phyloP scores from a whole-genome alignment of 2,329 filamentous ascomycete genomes.

The Xylariaceae sp. region DNA sequence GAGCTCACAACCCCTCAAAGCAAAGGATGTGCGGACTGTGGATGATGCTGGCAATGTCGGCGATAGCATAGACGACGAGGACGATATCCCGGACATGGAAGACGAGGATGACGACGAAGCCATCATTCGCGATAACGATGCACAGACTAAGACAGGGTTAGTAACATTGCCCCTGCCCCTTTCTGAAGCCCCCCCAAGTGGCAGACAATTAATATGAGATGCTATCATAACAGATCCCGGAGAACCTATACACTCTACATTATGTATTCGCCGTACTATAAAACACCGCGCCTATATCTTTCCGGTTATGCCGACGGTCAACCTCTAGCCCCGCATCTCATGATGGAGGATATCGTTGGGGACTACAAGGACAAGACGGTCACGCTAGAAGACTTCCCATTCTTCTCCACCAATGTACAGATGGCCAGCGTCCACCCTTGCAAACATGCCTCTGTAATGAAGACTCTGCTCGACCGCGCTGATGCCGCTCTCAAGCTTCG shows the following conservation, averaged over 20 bases:
- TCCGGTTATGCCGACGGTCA: constrained; percentile 84
- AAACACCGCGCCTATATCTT: constrained; percentile 90
- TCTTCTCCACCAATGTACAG: constrained; percentile 86
- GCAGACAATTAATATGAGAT: constrained; percentile 19
- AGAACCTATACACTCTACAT: constrained; percentile 99
- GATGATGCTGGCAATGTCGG: constrained; percentile 86
- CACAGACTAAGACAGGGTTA: constrained; percentile 45
- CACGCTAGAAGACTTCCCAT: constrained; percentile 94
- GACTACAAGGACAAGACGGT: constrained; percentile 99
- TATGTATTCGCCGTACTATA: constrained; percentile 94
- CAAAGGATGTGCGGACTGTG: constrained; percentile 78
- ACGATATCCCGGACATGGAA: constrained; percentile 96
- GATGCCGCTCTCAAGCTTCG: constrained; percentile 89
- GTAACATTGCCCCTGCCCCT: constrained; percentile 13
- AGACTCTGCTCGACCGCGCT: constrained; percentile 89
- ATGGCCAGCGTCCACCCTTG: constrained; percentile 97
- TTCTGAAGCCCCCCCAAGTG: not conserved
- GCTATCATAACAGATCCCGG: constrained; percentile 55
- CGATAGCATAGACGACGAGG: constrained; percentile 66
- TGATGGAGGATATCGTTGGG: constrained; percentile 96
- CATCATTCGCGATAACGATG: constrained; percentile 75
- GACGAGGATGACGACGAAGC: constrained; percentile 95
- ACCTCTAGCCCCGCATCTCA: constrained; percentile 74
- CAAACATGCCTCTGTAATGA: constrained; percentile 98
- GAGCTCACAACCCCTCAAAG: constrained; percentile 71